Evolutionary conservation across 169 alveolate species (phyloP).

Genomic region (Plasmodium malariae): DNA sequence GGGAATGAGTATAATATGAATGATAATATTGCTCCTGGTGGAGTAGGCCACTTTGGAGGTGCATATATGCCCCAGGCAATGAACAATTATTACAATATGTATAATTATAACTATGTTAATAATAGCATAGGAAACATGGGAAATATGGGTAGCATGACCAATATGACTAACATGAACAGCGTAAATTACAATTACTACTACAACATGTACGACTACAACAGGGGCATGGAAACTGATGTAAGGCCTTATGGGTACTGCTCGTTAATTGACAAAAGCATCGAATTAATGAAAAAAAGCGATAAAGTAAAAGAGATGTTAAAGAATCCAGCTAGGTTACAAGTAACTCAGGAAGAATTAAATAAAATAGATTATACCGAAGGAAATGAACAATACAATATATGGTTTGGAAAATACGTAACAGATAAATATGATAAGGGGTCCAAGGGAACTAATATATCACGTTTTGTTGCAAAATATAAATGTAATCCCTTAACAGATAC

Average conservation of each 20-base stretch:
- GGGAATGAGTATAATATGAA: not conserved
- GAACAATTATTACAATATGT: conserved; percentile 34
- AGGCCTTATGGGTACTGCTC: conserved; percentile 23
- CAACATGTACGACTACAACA: not conserved
- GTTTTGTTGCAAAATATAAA: conserved; percentile 89
- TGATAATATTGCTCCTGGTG: not conserved
- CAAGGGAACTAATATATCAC: conserved; percentile 89
- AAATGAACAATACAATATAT: conserved; percentile 97
- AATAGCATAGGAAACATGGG: not conserved
- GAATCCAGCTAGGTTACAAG: conserved; percentile 56
- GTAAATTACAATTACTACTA: conserved; percentile 17
- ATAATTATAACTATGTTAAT: conserved; percentile 10
- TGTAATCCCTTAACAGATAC: conserved; percentile 96
- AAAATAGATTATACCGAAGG: conserved; percentile 88
- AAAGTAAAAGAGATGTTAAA: conserved; percentile 57
- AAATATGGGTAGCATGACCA: not conserved
- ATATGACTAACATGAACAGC: not conserved
- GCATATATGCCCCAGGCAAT: not conserved
- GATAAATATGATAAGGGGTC: conserved; percentile 92
- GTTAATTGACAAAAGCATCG: conserved; percentile 27
- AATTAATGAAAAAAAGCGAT: conserved; percentile 62
- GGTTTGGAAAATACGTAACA: conserved; percentile 98
- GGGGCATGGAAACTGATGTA: not conserved
- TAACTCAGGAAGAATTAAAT: conserved; percentile 61
- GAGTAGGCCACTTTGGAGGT: not conserved